phyloP scores from a whole-genome alignment of 106 monocot species.

The Dendrobium nobile region DNA sequence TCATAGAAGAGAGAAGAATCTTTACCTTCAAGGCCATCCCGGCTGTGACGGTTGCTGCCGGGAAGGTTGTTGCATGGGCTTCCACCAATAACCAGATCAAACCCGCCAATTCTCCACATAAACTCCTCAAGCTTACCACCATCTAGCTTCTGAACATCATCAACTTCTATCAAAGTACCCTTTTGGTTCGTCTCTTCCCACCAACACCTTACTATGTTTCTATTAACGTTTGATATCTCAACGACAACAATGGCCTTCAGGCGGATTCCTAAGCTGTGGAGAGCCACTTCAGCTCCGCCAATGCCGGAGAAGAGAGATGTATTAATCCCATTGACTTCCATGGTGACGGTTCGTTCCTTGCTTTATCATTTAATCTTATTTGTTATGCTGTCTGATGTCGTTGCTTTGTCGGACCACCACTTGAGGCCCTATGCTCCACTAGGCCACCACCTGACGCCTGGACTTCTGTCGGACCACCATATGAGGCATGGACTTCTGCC shows the following conservation, averaged over 20 bases:
- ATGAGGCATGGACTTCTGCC: too few relatives aligned
- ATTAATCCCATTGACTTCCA: slow-evolving; percentile 31
- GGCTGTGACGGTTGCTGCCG: slow-evolving; percentile 42
- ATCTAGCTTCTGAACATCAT: slow-evolving; percentile 28
- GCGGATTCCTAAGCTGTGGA: slow-evolving; percentile 52
- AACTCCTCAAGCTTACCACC: not conserved
- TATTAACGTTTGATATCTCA: slow-evolving; percentile 50
- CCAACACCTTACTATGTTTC: slow-evolving; percentile 54
- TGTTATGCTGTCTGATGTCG: too few relatives aligned
- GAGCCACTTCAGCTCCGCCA: slow-evolving; percentile 85
- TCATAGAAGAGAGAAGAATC: slow-evolving; percentile 55
- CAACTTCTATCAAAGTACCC: slow-evolving; percentile 43
- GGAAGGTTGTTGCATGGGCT: slow-evolving; percentile 61
- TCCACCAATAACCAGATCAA: slow-evolving; percentile 63
- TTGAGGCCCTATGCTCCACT: too few relatives aligned
- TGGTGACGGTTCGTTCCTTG: too few relatives aligned
- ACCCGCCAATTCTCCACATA: slow-evolving; percentile 26
- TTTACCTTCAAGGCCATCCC: slow-evolving; percentile 44
- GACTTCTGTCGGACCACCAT: too few relatives aligned
- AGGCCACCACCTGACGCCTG: too few relatives aligned
- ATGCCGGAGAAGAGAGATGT: slow-evolving; percentile 68
- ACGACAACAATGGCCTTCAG: slow-evolving; percentile 59
- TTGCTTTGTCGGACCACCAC: too few relatives aligned
- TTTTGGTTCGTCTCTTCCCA: slow-evolving; percentile 65
- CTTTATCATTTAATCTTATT: too few relatives aligned